Percentiles rank a stretch among this genome's conserved stretches.
phyloP scores from a whole-genome alignment of 495 filamentous ascomycete species.

The Neurospora sp. region DNA sequence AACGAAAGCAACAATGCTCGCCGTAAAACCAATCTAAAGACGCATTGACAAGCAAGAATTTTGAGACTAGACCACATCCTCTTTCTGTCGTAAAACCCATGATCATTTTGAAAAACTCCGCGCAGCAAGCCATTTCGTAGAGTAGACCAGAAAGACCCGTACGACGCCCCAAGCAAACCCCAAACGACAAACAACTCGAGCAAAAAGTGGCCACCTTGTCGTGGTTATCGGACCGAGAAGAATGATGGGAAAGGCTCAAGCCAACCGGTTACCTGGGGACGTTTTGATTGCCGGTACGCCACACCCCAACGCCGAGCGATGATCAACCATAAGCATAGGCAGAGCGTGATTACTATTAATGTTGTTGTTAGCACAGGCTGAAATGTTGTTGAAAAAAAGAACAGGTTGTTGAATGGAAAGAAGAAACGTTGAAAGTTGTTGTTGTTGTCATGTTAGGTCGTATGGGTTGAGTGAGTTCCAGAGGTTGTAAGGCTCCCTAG shows the following conservation, averaged over 20 bases:
- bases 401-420: background rate
- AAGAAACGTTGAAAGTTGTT: background rate
- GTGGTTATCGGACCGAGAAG: background rate
- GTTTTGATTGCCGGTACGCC: background rate
- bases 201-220: background rate
- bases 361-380: background rate
- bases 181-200: background rate
- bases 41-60: background rate
- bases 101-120: background rate
- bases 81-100: background rate
- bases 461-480: background rate
- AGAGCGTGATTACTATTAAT: background rate
- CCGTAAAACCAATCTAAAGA: background rate
- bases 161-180: background rate
- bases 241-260: background rate
- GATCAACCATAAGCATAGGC: background rate
- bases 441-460: background rate
- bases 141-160: background rate
- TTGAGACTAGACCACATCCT: background rate
- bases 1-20: background rate
- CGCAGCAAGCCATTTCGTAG: background rate
- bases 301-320: background rate
- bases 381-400: background rate
- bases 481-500: background rate
- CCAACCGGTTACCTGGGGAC: background rate